Percentiles rank a stretch among this genome's conserved stretches.
phyloP scores from a whole-genome alignment of 2,329 filamentous ascomycete species.

The Ceratocystis cubensis region DNA sequence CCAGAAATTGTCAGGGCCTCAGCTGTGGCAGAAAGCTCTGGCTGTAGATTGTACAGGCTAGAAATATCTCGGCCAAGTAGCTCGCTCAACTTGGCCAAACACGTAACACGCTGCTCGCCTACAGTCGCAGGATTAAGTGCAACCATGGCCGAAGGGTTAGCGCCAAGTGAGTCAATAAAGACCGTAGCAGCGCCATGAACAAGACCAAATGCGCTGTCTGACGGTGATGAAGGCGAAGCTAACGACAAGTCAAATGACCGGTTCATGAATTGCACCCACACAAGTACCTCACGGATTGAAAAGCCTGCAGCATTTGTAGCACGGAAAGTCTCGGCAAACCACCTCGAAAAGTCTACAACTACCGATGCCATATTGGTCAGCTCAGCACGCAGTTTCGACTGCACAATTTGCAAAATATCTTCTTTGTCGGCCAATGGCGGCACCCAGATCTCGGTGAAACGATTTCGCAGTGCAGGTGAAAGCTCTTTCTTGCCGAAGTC shows the following conservation, averaged over 20 bases:
- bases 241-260: constrained; percentile 29
- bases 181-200: constrained; percentile 90
- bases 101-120: constrained; percentile 56
- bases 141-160: constrained; percentile 81
- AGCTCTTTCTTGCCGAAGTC: constrained; percentile 98
- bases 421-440: constrained; percentile 71
- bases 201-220: constrained; percentile 35
- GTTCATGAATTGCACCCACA: constrained; percentile 91
- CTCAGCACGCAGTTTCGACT: constrained; percentile 52
- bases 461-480: constrained; percentile 85
- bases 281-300: constrained; percentile 82
- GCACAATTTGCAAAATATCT: constrained; percentile 79
- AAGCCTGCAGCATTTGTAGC: constrained; percentile 33
- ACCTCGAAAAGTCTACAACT: constrained; percentile 79
- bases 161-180: constrained; percentile 88
- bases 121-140: constrained; percentile 59
- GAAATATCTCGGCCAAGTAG: constrained; percentile 53
- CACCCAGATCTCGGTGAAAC: constrained; percentile 98
- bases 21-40: constrained; percentile 45
- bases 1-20: constrained; percentile 53
- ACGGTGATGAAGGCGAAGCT: constrained; percentile 26
- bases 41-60: constrained; percentile 50
- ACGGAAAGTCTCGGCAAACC: constrained; percentile 78
- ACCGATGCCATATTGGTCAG: constrained; percentile 47
- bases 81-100: constrained; percentile 57